A percentile compares a stretch with the other conserved stretches of the same genome.
These are phyloP conservation scores for Dothidotthia symphoricarpi DNA, from an alignment of 2,329 filamentous ascomycete genomes.

Conservation along the genomic window DNA sequence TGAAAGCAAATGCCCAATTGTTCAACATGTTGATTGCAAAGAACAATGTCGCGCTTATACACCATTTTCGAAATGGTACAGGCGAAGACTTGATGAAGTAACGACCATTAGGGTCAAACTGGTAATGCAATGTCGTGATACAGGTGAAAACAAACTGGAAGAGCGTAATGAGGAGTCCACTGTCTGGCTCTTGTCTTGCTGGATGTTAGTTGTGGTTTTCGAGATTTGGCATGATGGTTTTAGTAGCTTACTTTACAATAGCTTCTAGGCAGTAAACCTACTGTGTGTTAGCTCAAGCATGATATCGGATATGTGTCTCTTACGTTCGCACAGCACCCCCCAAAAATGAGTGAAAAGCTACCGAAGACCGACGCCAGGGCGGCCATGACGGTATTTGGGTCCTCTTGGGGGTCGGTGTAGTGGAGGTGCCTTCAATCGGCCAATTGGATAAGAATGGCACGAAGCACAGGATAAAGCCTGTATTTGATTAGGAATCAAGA, in stretches of 20 bases:
- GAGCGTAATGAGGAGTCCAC: constrained; percentile 66
- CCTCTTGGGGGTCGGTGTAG: too few relatives aligned
- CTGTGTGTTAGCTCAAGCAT: constrained; percentile 15
- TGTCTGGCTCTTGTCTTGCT: constrained; percentile 73
- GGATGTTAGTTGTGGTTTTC: constrained; percentile 14
- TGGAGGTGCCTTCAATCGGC: too few relatives aligned
- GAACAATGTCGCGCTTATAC: constrained; percentile 85
- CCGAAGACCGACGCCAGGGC: constrained; percentile 39
- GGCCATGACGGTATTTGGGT: constrained; percentile 23
- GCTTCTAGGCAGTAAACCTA: constrained; percentile 95
- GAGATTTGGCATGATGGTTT: too few relatives aligned
- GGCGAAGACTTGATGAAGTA: constrained; percentile 74
- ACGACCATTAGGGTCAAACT: constrained; percentile 56
- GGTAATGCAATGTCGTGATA: constrained; percentile 51
- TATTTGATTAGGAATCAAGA: too few relatives aligned
- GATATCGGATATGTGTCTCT: constrained; percentile 26
- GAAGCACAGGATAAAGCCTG: too few relatives aligned
- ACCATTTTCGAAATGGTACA: constrained; percentile 81
- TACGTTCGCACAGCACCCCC: constrained; percentile 92
- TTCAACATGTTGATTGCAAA: constrained; percentile 94
- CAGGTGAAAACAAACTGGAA: constrained; percentile 62
- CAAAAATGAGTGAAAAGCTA: constrained; percentile 87
- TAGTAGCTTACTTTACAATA: constrained; percentile 77
- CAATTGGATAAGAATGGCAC: too few relatives aligned
- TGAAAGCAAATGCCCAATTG: constrained; percentile 96